A percentile compares a stretch with the other conserved stretches of the same genome.
Evolutionary conservation across 179 eudicot genomes (phyloP).

Genomic region (Carnegiea gigantea): DNA sequence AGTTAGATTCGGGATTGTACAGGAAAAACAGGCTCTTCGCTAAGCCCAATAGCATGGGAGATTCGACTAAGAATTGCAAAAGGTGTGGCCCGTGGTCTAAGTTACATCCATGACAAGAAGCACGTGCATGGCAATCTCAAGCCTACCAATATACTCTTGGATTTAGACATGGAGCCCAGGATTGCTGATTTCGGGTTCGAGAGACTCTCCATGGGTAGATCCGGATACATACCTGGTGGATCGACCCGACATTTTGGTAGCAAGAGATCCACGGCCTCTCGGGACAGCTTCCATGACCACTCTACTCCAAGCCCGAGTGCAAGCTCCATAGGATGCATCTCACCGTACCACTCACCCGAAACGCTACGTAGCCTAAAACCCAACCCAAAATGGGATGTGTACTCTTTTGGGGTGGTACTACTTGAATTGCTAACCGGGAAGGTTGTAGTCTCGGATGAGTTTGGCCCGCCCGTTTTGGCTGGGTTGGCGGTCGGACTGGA

Average conservation of each 20-base stretch:
- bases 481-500: conserved; percentile 42
- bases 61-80: conserved; percentile 75
- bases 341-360: conserved; percentile 82
- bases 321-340: conserved; percentile 59
- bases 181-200: conserved; percentile 90
- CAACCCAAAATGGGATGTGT: conserved; percentile 82
- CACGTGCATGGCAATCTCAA: conserved; percentile 90
- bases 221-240: conserved; percentile 49
- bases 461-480: conserved; percentile 54
- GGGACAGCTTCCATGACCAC: conserved; percentile 75
- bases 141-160: conserved; percentile 80
- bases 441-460: conserved; percentile 63
- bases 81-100: conserved; percentile 90
- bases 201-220: conserved; percentile 55
- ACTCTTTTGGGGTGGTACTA: conserved; percentile 77
- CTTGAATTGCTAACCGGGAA: conserved; percentile 82
- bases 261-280: conserved; percentile 80
- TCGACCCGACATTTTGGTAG: conserved; percentile 81
- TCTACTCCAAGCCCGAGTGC: conserved; percentile 80
- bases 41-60: conserved; percentile 84
- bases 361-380: conserved; percentile 82
- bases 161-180: conserved; percentile 83
- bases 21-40: conserved; percentile 84
- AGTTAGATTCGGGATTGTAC: conserved; percentile 4
- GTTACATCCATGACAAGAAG: conserved; percentile 87